Evolutionary conservation across 257 asterid genomes (phyloP).

Genomic region (Solanum tarapatanum): DNA sequence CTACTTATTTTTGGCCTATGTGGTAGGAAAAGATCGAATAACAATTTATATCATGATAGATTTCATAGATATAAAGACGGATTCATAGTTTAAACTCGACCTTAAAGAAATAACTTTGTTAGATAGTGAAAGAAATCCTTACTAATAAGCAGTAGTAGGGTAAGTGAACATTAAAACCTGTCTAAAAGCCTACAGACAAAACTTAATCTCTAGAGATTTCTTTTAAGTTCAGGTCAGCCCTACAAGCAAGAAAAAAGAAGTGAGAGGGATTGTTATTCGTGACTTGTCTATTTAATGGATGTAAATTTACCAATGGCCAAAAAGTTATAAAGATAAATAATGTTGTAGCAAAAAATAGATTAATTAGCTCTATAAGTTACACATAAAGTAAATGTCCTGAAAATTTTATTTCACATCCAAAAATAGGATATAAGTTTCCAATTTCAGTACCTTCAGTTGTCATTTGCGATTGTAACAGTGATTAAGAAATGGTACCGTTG

Average conservation of each 20-base stretch:
- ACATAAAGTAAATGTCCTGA: not conserved
- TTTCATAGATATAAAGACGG: not conserved
- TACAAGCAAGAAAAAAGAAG: not conserved
- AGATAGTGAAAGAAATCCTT: not conserved
- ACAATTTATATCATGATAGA: not conserved
- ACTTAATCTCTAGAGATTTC: not conserved
- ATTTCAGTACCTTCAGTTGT: not conserved
- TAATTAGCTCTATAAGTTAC: not conserved
- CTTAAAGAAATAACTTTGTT: not conserved
- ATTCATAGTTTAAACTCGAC: not conserved
- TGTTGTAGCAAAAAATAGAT: not conserved
- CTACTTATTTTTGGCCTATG: not conserved
- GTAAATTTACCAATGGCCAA: not conserved
- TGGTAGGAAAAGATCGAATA: not conserved
- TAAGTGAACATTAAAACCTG: not conserved
- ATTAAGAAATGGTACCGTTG: slow-evolving; percentile 1
- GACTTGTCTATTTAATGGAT: not conserved
- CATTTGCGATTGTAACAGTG: not conserved
- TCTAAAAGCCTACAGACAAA: not conserved
- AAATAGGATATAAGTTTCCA: not conserved
- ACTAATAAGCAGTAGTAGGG: not conserved
- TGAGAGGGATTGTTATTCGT: not conserved
- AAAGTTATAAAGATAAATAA: not conserved
- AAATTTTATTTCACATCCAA: not conserved
- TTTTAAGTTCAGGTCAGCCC: not conserved